Base-by-base conservation (phyloP, 768 basidiomycete genomes). In the Psilocybe cubensis region DNA sequence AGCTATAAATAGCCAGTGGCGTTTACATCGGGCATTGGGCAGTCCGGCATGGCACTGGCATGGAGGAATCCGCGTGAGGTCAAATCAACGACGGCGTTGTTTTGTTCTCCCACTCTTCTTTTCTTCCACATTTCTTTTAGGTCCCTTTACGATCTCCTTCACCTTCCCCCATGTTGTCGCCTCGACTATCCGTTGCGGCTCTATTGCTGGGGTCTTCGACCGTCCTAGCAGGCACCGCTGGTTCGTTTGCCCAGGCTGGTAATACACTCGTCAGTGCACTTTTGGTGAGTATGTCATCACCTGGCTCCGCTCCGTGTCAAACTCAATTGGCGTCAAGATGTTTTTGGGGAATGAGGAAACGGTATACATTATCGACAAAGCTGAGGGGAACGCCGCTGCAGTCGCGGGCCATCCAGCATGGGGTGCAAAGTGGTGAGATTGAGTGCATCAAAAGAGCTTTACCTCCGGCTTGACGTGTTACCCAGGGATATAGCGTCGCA, bases 291-390 rank as follows among this genome's bases (percentile, higher is more conserved):
- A 18, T 41, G 35, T 25, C 23, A 52, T 18, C 77, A 68, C 11
- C 24, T 11, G 47, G 50, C 24, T 46, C 20, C 20, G 14, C 35
- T 43, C 31, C 33, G 2, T 12, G 5, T 21, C 10, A 21, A 17
- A 28, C 40, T 38, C 14, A 53, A 23, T 29, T 29, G 21, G 3
- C 23, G 41, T 17, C 12, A 62, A 89, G 89, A 84, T 89, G 83
- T 92, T 94, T 70, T 73, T 94, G 52, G 92, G 90, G 33, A 91
- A 88, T 61, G 75, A 81, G 4, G 76, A 92, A 59, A 92, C 85
- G 67, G 88, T 96, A 29, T 96, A 94, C 73, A 89, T 95, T 27
- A 75, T 95, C 18, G 94, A 97, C 79, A 97, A 97, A 75, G 85
- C 87, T 1, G 92, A 94, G 67, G 84, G 83, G 40, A 94, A 95